These are phyloP conservation scores for Ophiosphaerella herpotricha DNA, from an alignment of 2,329 filamentous ascomycete genomes.

Conservation along the genomic window DNA sequence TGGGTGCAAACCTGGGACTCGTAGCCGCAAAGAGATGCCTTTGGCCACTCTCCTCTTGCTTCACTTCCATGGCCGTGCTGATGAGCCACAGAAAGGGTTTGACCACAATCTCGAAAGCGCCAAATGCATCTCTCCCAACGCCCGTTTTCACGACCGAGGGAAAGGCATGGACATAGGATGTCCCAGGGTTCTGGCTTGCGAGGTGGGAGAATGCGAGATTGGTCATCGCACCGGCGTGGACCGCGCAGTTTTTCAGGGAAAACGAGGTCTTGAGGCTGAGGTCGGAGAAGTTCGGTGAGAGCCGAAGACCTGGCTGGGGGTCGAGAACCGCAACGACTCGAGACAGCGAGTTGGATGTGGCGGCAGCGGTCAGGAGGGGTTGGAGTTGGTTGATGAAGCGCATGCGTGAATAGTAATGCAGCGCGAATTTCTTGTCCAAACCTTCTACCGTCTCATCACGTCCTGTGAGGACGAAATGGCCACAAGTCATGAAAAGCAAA, in stretches of 20 bases:
- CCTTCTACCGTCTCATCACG: slow-evolving; percentile 45
- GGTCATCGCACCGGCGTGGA: slow-evolving; percentile 32
- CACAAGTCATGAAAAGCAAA: slow-evolving; percentile 59
- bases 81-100: slow-evolving; percentile 11
- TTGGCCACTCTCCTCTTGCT: slow-evolving; percentile 37
- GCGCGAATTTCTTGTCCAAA: slow-evolving; percentile 37
- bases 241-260: slow-evolving; percentile 27
- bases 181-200: slow-evolving; percentile 20
- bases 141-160: slow-evolving; percentile 33
- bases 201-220: slow-evolving; percentile 31
- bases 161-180: slow-evolving; percentile 35
- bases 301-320: slow-evolving; percentile 19
- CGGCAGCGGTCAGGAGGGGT: slow-evolving; percentile 39
- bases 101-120: slow-evolving; percentile 5
- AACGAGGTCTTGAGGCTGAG: slow-evolving; percentile 33
- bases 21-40: slow-evolving; percentile 40
- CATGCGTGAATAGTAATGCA: slow-evolving; percentile 44
- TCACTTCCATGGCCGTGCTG: slow-evolving; percentile 24
- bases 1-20: slow-evolving; percentile 27
- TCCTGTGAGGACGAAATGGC: slow-evolving; percentile 52
- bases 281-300: slow-evolving; percentile 26
- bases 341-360: slow-evolving; percentile 22
- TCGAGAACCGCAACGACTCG: slow-evolving; percentile 40
- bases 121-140: slow-evolving; percentile 13
- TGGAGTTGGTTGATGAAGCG: slow-evolving; percentile 47